Conservation (phyloP, 495 filamentous ascomycete genomes). For the Viridothelium virens region DNA sequence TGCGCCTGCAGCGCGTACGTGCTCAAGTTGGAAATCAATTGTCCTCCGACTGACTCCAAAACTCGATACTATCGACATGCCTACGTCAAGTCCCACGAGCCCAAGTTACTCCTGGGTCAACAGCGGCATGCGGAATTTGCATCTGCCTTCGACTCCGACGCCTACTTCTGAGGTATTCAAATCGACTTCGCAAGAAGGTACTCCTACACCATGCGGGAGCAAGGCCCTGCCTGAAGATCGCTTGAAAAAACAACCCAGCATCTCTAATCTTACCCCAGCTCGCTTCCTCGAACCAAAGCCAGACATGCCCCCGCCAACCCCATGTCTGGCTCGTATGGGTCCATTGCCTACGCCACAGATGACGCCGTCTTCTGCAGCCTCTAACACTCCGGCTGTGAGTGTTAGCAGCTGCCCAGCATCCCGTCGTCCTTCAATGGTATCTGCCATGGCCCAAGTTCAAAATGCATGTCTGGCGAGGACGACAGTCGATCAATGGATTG, state of each 20-base stretch:
- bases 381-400: constrained; percentile 89
- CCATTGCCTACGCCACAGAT: constrained; percentile 71
- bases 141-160: constrained; percentile 17
- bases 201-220: constrained; percentile 30
- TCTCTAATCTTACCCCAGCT: constrained; percentile 19
- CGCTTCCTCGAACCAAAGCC: constrained; percentile 34
- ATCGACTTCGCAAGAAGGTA: constrained; percentile 31
- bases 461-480: constrained; percentile 58
- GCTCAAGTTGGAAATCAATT: constrained; percentile 59
- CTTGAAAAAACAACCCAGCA: constrained; percentile 1
- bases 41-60: constrained; percentile 74
- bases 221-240: constrained; percentile 15
- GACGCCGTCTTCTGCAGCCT: constrained; percentile 66
- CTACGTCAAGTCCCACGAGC: constrained; percentile 18
- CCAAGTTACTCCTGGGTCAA: constrained; percentile 13
- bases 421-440: constrained; percentile 61
- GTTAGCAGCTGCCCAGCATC: constrained; percentile 37
- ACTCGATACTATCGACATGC: constrained; percentile 49
- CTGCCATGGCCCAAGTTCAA: constrained; percentile 71
- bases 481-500: constrained; percentile 39
- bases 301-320: constrained; percentile 32
- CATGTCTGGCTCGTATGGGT: constrained; percentile 49
- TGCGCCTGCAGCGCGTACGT: neutral
- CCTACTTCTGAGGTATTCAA: constrained; percentile 12
- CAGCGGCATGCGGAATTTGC: constrained; percentile 12